Conservation (phyloP, 139 green algal species). For the Desmodesmus armatus region DNA sequence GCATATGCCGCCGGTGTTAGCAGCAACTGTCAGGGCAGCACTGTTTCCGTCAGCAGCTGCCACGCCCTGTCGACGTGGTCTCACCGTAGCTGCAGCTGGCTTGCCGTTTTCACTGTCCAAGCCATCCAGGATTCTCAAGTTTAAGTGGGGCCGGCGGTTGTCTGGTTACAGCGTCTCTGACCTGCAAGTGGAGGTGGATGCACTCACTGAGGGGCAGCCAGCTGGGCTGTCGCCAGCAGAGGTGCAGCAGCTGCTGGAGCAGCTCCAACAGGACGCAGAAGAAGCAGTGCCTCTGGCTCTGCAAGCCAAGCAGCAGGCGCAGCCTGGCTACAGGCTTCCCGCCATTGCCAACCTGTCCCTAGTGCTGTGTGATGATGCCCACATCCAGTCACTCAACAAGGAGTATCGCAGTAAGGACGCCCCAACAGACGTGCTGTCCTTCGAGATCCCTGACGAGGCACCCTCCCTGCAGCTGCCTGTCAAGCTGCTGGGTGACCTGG, state of each 20-base stretch:
- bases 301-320: slow-evolving; percentile 36
- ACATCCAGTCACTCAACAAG: slow-evolving; percentile 88
- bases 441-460: slow-evolving; percentile 81
- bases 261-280: slow-evolving; percentile 54
- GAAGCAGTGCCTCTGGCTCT: slow-evolving; percentile 54
- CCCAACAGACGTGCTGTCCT: slow-evolving; percentile 96
- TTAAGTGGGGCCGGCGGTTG: slow-evolving; percentile 18
- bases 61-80: no score
- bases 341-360: slow-evolving; percentile 72
- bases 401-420: slow-evolving; percentile 79
- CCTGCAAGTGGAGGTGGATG: slow-evolving; percentile 59
- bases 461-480: slow-evolving; percentile 60
- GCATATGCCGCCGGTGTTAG: background rate
- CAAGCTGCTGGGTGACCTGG: slow-evolving; percentile 90
- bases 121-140: background rate
- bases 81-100: background rate
- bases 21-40: no score
- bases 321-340: slow-evolving; percentile 60
- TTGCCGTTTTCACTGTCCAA: slow-evolving; percentile 34
- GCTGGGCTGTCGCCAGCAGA: background rate
- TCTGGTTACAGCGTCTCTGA: background rate
- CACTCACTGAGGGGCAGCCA: slow-evolving; percentile 67
- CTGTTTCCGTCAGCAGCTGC: no score
- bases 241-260: slow-evolving; percentile 54
- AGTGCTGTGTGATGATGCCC: slow-evolving; percentile 87